Base-by-base conservation (phyloP, 1,139 yeast genomes). In the Pichia sp. region DNA sequence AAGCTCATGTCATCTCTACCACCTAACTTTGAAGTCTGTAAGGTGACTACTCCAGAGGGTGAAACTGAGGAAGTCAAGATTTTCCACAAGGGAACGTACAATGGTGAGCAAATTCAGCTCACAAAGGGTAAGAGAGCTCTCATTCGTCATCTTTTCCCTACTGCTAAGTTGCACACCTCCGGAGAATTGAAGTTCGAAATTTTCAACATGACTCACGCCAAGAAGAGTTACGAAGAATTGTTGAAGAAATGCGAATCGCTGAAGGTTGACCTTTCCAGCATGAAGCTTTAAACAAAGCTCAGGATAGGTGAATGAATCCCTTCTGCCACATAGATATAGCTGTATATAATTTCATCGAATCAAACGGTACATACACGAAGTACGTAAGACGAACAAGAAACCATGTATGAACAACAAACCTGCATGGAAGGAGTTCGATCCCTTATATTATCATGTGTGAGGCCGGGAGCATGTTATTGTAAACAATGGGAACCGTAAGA, bases 61-160 rank as follows among this genome's bases (percentile, higher is more conserved):
- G 45, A 38, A 38, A 12, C 54, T 55, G 14, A n/a, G n/a, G n/a
- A n/a, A n/a, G n/a, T n/a, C n/a, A 72, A 70, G 27, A 70, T 81
- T 4, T 77, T 63, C 52, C 74, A 66, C 56, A 60, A 69, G 30
- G 74, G 72, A 35, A 52, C 55, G 11, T 62, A 66, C 33, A 60
- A 57, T 22, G 74, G 69, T 15, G 40, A 62, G 31, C 71, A 74
- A 29, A 59, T 71, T 46, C 61, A 67, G 45, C 57, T 84, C 42
- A 64, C 62, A 6, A 78, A 72, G 25, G 88, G 91, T 30, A 76
- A 76, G 58, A 70, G 83, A 52, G 73, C 67, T 52, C 62, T 86
- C 32, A 59, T 84, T 45, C 60, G 67, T 30, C 62, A 59, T 36
- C 65, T 82, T 48, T 78, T 63, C 53, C 72, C 74, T 21, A 64